Evolutionary conservation across 1,284 basidiomycete genomes (phyloP).

Genomic region (Cronartium ribicola): DNA sequence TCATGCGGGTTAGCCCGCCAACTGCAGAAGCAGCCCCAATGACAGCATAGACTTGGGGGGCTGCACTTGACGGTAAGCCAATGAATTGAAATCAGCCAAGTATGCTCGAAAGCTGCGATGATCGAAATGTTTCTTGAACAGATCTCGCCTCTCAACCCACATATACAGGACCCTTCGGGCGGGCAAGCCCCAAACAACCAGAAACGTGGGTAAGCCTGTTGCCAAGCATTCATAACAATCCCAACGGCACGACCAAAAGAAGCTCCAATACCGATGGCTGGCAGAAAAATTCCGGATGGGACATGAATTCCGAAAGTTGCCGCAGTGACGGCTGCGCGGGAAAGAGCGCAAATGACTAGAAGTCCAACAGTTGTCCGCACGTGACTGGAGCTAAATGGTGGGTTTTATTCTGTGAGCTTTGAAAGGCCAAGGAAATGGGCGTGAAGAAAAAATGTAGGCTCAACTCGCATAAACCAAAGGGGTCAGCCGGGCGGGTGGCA

Average conservation of each 20-base stretch:
- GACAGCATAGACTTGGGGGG: conserved; percentile 75
- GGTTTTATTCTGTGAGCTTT: no score
- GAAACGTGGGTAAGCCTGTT: conserved; percentile 29
- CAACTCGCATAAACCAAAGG: conserved; percentile 33
- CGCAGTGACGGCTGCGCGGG: conserved; percentile 18
- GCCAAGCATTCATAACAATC: conserved; percentile 65
- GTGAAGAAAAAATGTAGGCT: background rate
- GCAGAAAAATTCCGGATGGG: conserved; percentile 64
- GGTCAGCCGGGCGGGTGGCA: conserved; percentile 20
- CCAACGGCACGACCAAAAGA: conserved; percentile 66
- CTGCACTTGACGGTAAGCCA: background rate
- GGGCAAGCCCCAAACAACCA: conserved; percentile 41
- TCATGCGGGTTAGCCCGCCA: conserved; percentile 75
- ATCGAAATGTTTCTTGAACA: no score
- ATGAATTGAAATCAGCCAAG: no score
- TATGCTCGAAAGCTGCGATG: no score
- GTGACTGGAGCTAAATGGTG: conserved; percentile 32
- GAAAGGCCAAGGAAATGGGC: conserved; percentile 50
- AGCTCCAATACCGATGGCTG: conserved; percentile 57
- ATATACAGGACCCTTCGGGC: conserved; percentile 37
- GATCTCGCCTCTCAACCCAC: background rate
- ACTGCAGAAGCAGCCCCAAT: conserved; percentile 75
- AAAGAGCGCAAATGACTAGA: conserved; percentile 61
- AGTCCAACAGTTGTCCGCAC: conserved; percentile 48
- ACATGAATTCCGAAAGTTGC: conserved; percentile 54